A percentile compares a stretch with the other conserved stretches of the same genome.
These are phyloP conservation scores for Nissolia schottii DNA, from an alignment of 306 rosid genomes.

Conservation along the genomic window DNA sequence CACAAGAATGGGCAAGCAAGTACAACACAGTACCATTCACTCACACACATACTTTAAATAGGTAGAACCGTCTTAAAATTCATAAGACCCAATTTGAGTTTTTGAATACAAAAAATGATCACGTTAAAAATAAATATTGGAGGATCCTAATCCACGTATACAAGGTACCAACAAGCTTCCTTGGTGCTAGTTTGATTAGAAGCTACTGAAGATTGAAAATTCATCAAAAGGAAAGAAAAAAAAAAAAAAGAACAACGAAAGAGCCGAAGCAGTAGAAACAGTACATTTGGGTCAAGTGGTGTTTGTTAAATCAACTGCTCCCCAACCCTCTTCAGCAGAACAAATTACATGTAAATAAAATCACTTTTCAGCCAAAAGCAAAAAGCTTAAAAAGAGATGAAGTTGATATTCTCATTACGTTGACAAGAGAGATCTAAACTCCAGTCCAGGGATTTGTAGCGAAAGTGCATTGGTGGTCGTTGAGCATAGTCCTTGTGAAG, in stretches of 20 bases:
- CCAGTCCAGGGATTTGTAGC: constrained; percentile 44
- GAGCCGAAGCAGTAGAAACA: too few relatives aligned
- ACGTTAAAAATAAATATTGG: too few relatives aligned
- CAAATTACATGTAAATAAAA: not conserved
- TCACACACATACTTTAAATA: too few relatives aligned
- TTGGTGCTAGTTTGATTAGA: not conserved
- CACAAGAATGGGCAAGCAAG: too few relatives aligned
- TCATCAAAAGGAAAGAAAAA: not conserved
- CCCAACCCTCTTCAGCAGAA: not conserved
- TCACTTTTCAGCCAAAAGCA: not conserved
- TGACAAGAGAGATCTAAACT: constrained; percentile 49
- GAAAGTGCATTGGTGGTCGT: constrained; percentile 37
- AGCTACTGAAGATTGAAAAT: not conserved
- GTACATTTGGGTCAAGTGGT: too few relatives aligned
- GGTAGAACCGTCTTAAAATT: too few relatives aligned
- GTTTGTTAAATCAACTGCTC: not conserved
- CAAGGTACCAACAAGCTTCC: not conserved
- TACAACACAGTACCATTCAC: too few relatives aligned
- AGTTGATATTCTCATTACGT: constrained; percentile 36
- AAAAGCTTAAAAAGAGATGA: not conserved
- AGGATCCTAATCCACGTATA: too few relatives aligned
- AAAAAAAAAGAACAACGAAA: not conserved
- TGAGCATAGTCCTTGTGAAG: constrained; percentile 51
- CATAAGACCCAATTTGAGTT: too few relatives aligned
- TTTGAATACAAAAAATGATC: too few relatives aligned